Evolutionary conservation across 169 alveolate genomes (phyloP).

Genomic region (Perkinsus marinus): DNA sequence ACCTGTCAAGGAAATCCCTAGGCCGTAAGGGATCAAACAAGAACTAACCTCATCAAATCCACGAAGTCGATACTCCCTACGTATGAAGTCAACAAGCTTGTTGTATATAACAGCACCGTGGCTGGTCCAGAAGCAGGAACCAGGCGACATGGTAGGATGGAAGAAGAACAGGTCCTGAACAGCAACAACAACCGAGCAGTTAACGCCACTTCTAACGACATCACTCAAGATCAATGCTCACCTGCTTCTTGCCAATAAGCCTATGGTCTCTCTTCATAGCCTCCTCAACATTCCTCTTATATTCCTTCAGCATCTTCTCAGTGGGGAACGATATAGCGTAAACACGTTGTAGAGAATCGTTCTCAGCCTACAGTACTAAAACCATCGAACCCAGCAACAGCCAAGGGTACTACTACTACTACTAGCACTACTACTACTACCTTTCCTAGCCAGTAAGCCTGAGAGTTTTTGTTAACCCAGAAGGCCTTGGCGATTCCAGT

Average conservation of each 20-base stretch:
- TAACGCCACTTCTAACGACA: no score
- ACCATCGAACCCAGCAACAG: no score
- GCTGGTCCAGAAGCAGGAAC: constrained; percentile 89
- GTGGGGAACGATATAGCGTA: constrained; percentile 96
- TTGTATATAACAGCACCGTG: constrained; percentile 92
- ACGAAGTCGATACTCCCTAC: constrained; percentile 60
- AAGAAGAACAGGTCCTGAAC: constrained; percentile 77
- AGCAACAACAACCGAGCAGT: no score
- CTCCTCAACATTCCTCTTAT: constrained; percentile 80
- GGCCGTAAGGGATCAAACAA: no score
- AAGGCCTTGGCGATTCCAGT: constrained; percentile 86
- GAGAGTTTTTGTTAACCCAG: constrained; percentile 82
- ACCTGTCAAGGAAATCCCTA: no score
- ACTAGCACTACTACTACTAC: no score
- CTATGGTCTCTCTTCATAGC: constrained; percentile 98
- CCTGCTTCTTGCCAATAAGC: constrained; percentile 72
- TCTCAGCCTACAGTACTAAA: constrained; percentile 41
- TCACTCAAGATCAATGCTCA: background rate
- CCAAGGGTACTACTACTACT: no score
- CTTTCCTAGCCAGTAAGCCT: constrained; percentile 97
- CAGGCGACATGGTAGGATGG: constrained; percentile 68
- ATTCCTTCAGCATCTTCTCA: constrained; percentile 78
- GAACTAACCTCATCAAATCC: constrained; percentile 32
- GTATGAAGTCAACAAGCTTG: constrained; percentile 80
- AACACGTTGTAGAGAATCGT: constrained; percentile 93